Evolutionary conservation across 2,329 filamentous ascomycete species (phyloP), one percentile per base, ranked within the genome.

Genomic region (Cladosporium cucumerinum): DNA sequence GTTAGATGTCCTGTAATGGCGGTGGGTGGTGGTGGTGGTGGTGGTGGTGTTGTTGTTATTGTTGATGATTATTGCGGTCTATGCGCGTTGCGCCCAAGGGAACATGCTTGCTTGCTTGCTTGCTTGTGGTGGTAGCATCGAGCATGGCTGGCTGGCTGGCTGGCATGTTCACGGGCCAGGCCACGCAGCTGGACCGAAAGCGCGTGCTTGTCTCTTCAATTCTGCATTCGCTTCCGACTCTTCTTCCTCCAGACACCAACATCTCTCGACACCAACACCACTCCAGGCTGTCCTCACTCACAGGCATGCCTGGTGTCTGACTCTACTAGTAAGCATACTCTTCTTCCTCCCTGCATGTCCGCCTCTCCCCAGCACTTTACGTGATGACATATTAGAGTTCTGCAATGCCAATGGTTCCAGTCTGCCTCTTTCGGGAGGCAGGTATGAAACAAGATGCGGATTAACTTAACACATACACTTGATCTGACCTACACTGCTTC

Each of bases 371-470:
- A 25, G 32, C 39, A 28, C 55, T 36, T 48, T 46, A 21, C 30
- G 70, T 79, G 79, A 82, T 81, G 80, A 80, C 73, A 67, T 75
- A 69, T 72, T 65, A 76, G 75, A 79, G 78, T 82, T 82, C 81
- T 82, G 81, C 80, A 82, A 82, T 81, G 73, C 81, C 73, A 74
- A 82, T 74, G 78, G 75, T 74, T 69, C 64, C 71, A 60, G 36
- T 39, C 21, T 52, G 28, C 30, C 32, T 61, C 49, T 54, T 12
- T 62, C 60, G 60, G 60, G 49, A 39, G 59, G 26, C 39, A 14
- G 39, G 72, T 71, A 62, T 69, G 72, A 71, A 75, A 66, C 74
- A 76, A 74, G 68, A 77, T 80, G 81, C 74, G 73, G 80, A 82
- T 72, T 76, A 77, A 73, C 75, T 73, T 72, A 73, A 77, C 46